Percentiles rank a stretch among this genome's conserved stretches.
phyloP scores from a whole-genome alignment of 2,329 filamentous ascomycete genomes.

The Venturia pyrina region DNA sequence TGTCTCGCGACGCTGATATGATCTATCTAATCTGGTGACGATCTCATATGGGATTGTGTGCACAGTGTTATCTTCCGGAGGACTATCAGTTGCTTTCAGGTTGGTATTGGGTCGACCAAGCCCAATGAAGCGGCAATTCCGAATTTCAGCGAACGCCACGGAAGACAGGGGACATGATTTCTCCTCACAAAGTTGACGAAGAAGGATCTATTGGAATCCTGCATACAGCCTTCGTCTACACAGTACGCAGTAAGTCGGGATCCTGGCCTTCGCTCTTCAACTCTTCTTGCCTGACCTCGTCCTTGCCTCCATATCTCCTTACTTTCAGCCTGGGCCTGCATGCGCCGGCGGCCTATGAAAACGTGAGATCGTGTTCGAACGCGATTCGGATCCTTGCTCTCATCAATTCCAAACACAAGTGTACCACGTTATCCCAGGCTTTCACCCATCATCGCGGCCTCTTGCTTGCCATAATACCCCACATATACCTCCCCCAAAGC shows the following conservation, averaged over 20 bases:
- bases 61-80: background rate
- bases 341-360: background rate
- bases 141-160: background rate
- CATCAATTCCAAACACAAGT: background rate
- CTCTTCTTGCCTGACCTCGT: background rate
- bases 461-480: constrained; percentile 1
- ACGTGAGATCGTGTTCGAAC: background rate
- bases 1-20: background rate
- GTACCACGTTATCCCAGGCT: background rate
- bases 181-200: background rate
- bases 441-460: background rate
- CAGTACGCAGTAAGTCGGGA: background rate
- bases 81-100: background rate
- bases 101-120: background rate
- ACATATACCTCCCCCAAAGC: background rate
- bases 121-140: background rate
- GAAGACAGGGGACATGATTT: background rate
- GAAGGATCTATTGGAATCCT: background rate
- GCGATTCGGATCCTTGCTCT: background rate
- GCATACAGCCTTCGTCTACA: background rate
- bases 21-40: background rate
- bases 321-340: background rate
- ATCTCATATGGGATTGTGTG: background rate
- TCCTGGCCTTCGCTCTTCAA: background rate
- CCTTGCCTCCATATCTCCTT: background rate